Evolutionary conservation across 257 asterid genomes (phyloP).

Genomic region (Salvia miltiorrhiza): DNA sequence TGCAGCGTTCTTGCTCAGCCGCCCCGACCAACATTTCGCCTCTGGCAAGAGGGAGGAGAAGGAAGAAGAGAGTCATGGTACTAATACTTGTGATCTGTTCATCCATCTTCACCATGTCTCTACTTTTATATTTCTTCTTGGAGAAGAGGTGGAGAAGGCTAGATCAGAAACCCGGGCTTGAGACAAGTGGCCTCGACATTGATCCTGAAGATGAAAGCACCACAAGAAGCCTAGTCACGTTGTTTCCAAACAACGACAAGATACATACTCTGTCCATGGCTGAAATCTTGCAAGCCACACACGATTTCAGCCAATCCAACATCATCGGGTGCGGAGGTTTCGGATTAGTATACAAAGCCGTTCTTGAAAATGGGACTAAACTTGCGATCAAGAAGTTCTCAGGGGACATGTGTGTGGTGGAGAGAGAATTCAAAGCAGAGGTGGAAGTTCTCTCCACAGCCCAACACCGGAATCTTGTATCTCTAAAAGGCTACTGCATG

Average conservation of each 20-base stretch:
- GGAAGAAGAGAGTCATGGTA: conserved; percentile 46
- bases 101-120: conserved; percentile 45
- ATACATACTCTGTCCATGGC: conserved; percentile 50
- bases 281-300: conserved; percentile 72
- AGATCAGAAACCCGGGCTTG: conserved; percentile 20
- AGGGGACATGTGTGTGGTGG: conserved; percentile 92
- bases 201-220: conserved; percentile 47
- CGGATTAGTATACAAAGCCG: conserved; percentile 81
- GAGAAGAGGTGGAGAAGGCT: conserved; percentile 51
- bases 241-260: conserved; percentile 59
- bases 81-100: conserved; percentile 57
- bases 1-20: conserved; percentile 40
- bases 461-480: conserved; percentile 69
- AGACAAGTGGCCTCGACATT: conserved; percentile 35
- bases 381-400: conserved; percentile 86
- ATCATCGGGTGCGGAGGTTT: conserved; percentile 95
- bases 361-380: conserved; percentile 50
- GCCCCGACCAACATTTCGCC: conserved; percentile 14
- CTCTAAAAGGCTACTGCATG: conserved; percentile 76
- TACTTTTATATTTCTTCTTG: conserved; percentile 49
- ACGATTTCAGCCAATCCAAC: conserved; percentile 71
- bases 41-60: conserved; percentile 32
- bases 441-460: conserved; percentile 86
- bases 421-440: conserved; percentile 90
- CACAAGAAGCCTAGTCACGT: conserved; percentile 52